phyloP scores from a whole-genome alignment of 371 early-diverging fungal species.

The Apophysomyces trapeziformis region DNA sequence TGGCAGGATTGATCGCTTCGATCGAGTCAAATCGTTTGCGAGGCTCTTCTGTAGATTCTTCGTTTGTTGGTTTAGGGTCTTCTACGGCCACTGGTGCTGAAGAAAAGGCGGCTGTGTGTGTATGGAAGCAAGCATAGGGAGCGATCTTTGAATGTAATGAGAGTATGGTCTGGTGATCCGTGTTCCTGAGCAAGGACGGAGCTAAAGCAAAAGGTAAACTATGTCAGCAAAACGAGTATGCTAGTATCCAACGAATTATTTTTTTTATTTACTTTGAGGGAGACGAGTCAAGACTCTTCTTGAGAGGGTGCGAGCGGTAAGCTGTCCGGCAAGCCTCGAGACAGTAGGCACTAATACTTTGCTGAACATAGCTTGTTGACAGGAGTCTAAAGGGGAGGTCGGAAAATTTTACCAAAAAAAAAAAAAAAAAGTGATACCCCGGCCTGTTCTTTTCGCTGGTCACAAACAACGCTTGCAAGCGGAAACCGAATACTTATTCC shows the following conservation, averaged over 20 bases:
- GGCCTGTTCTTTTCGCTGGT: conserved; percentile 5
- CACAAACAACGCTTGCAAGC: background rate
- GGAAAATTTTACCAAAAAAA: conserved; percentile 9
- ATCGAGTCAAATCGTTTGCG: conserved; percentile 61
- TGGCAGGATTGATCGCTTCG: conserved; percentile 51
- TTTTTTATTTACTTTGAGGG: background rate
- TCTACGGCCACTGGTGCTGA: conserved; percentile 9
- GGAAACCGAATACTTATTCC: too few species aligned
- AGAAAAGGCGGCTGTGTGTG: conserved; percentile 14
- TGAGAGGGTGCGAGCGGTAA: background rate
- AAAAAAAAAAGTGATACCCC: conserved; percentile 4
- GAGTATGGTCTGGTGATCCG: conserved; percentile 12
- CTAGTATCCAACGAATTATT: background rate
- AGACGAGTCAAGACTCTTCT: conserved; percentile 10
- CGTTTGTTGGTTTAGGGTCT: conserved; percentile 11
- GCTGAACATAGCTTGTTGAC: conserved; percentile 16
- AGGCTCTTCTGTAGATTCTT: background rate
- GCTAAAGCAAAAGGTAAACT: background rate
- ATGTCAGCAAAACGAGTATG: background rate
- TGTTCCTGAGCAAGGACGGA: conserved; percentile 11
- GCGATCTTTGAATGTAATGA: conserved; percentile 25
- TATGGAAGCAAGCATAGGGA: conserved; percentile 31
- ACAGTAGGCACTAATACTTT: conserved; percentile 16
- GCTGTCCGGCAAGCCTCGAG: conserved; percentile 5
- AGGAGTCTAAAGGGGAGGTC: background rate